phyloP scores from a whole-genome alignment of 1,284 basidiomycete genomes.

The Hortiboletus rubellus region DNA sequence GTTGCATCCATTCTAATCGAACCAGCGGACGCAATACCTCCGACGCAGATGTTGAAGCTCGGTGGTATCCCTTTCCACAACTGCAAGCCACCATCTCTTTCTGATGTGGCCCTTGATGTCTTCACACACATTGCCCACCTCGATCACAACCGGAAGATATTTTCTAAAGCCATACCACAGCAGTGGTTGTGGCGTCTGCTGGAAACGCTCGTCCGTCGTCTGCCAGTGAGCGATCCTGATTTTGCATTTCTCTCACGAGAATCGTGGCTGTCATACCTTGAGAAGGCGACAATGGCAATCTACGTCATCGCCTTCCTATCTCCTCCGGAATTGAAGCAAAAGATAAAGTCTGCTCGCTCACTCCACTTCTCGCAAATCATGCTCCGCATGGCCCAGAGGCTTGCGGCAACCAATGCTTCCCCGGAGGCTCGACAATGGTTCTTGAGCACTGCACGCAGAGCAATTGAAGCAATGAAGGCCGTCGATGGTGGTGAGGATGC shows the following conservation, averaged over 20 bases:
- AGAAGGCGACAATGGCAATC: slow-evolving; percentile 76
- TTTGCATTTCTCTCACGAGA: slow-evolving; percentile 69
- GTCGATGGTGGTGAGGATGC: slow-evolving; percentile 79
- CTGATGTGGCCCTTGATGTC: slow-evolving; percentile 80
- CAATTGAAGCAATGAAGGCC: slow-evolving; percentile 82
- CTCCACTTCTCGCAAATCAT: slow-evolving; percentile 64
- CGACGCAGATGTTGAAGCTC: slow-evolving; percentile 56
- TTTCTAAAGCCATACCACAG: slow-evolving; percentile 62
- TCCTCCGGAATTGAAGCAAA: slow-evolving; percentile 68
- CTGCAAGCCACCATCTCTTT: slow-evolving; percentile 57
- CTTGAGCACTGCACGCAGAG: slow-evolving; percentile 66
- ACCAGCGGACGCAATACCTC: slow-evolving; percentile 62
- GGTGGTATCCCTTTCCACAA: slow-evolving; percentile 45
- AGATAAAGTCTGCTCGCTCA: slow-evolving; percentile 59
- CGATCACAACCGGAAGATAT: slow-evolving; percentile 79
- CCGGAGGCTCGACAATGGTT: slow-evolving; percentile 57
- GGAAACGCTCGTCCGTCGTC: slow-evolving; percentile 71
- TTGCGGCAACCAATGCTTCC: slow-evolving; percentile 46
- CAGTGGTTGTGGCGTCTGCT: slow-evolving; percentile 64
- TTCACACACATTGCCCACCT: slow-evolving; percentile 75
- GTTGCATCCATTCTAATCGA: slow-evolving; percentile 78
- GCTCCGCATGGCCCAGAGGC: slow-evolving; percentile 64
- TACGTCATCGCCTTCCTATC: slow-evolving; percentile 89
- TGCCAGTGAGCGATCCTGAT: slow-evolving; percentile 80
- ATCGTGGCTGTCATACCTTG: slow-evolving; percentile 75